phyloP scores from a whole-genome alignment of 306 rosid species.

The Mimosa bimucronata region DNA sequence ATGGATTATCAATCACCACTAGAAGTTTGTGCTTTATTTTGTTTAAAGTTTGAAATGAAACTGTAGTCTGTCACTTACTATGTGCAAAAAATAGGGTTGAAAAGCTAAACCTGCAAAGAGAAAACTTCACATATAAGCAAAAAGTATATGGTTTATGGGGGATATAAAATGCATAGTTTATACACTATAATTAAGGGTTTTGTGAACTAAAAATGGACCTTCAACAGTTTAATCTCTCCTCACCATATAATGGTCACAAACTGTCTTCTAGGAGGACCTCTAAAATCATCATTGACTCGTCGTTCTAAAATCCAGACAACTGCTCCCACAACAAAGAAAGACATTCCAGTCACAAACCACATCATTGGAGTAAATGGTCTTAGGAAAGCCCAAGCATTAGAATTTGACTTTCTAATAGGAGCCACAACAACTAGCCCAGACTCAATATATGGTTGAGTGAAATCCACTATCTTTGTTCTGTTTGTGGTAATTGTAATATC shows the following conservation, averaged over 20 bases:
- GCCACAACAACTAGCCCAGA: no score
- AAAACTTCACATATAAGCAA: constrained; percentile 22
- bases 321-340: constrained; percentile 68
- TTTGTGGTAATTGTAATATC: no score
- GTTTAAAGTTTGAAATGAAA: neutral
- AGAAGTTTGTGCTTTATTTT: neutral
- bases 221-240: neutral
- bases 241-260: constrained; percentile 70
- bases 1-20: neutral
- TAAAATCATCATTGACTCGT: constrained; percentile 70
- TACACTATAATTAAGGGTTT: neutral
- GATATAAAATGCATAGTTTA: neutral
- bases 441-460: no score
- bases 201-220: neutral
- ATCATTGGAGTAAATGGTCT: no score
- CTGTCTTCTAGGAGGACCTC: constrained; percentile 75
- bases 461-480: no score
- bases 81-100: constrained; percentile 78
- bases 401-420: no score
- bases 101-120: constrained; percentile 63
- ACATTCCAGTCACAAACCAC: no score
- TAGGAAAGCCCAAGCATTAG: no score
- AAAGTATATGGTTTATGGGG: neutral
- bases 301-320: constrained; percentile 86
- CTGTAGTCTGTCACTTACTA: constrained; percentile 51